Base-by-base conservation (phyloP, 139 green algal genomes). In the Asterochloris erici region DNA sequence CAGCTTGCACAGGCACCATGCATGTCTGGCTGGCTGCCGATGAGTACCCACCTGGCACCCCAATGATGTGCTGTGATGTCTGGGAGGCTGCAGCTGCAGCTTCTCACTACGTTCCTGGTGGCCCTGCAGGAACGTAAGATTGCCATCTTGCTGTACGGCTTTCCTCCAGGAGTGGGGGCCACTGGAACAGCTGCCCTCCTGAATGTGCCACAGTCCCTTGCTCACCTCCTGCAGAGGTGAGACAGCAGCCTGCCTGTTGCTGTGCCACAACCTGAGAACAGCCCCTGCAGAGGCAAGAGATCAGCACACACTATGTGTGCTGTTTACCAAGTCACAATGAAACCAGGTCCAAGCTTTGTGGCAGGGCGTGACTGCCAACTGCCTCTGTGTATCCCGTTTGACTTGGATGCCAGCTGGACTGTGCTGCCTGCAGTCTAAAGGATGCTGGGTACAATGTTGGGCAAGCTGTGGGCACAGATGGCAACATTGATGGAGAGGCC, bases 181-280 rank as follows among this genome's bases (percentile, higher is more conserved):
- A 96, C 93, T 0, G 96, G 96, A 68, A 99, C 96, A 14, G 96
- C 96, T 10, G 96, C 96, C 14, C 90, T 99, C 78, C 93, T 99
- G 77, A 99, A 99, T 86, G 96, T 99, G 78, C 96, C 96, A 23
- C 89, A 91, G 84, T 97, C 92, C 0, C 86, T 99, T 68, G 91
- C 95, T 80, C 19, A 64, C 2, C 24, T 95, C 70, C 89, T 98
- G 69, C 24, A 74, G 14, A 73, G 77, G 71, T 10, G 38, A 54
- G 38, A 54, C 6, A 54, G 38, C 6, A 54, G 38, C 79, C 90
- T 54, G 87, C 87, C 28, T 54, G 2, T 54, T 54, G 38, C 38
- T 54, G 38, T 54, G 38, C 38, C 38, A 54, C 38, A 54, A 54
- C 6, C 6, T 54, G 38, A 54, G 6, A 2, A 54, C 6, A 54